Percentiles rank a stretch among this genome's conserved stretches.
These are phyloP conservation scores for Jacaranda mimosifolia DNA, from an alignment of 257 asterid species.

Conservation along the genomic window DNA sequence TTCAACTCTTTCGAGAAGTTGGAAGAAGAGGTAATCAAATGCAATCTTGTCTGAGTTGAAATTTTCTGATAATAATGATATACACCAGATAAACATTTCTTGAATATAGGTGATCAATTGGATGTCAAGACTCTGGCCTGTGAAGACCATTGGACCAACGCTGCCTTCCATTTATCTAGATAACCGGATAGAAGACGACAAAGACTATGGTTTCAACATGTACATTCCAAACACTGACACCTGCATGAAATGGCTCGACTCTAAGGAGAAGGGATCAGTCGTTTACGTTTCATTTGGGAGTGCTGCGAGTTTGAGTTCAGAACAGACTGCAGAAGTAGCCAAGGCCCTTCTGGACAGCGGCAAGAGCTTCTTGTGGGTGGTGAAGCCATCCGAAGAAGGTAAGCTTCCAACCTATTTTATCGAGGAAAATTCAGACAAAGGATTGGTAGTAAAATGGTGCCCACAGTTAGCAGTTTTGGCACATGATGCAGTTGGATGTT, in stretches of 20 bases:
- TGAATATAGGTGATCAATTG: slow-evolving; percentile 53
- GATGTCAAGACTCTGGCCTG: slow-evolving; percentile 65
- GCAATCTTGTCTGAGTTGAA: too few species aligned
- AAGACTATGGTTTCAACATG: slow-evolving; percentile 54
- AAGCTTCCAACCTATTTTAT: slow-evolving; percentile 45
- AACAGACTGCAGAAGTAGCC: slow-evolving; percentile 53
- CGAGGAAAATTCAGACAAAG: slow-evolving; percentile 42
- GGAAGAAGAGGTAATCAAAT: slow-evolving; percentile 59
- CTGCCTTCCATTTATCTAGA: slow-evolving; percentile 65
- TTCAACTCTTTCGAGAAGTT: slow-evolving; percentile 62
- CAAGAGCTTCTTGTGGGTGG: slow-evolving; percentile 60
- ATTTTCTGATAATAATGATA: too few species aligned
- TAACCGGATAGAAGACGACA: slow-evolving; percentile 52
- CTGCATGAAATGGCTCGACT: slow-evolving; percentile 63
- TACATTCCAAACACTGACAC: slow-evolving; percentile 42
- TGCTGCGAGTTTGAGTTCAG: slow-evolving; percentile 45
- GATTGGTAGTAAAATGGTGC: slow-evolving; percentile 61
- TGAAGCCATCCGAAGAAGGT: slow-evolving; percentile 59
- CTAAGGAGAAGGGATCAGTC: slow-evolving; percentile 50
- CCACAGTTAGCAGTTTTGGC: slow-evolving; percentile 61
- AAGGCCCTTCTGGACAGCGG: slow-evolving; percentile 43
- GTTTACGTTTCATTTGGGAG: slow-evolving; percentile 64
- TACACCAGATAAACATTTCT: not conserved
- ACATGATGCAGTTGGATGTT: slow-evolving; percentile 58
- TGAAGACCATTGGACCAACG: slow-evolving; percentile 58